Evolutionary conservation across 2,329 filamentous ascomycete genomes (phyloP).

Genomic region (Fusarium chlamydosporum): DNA sequence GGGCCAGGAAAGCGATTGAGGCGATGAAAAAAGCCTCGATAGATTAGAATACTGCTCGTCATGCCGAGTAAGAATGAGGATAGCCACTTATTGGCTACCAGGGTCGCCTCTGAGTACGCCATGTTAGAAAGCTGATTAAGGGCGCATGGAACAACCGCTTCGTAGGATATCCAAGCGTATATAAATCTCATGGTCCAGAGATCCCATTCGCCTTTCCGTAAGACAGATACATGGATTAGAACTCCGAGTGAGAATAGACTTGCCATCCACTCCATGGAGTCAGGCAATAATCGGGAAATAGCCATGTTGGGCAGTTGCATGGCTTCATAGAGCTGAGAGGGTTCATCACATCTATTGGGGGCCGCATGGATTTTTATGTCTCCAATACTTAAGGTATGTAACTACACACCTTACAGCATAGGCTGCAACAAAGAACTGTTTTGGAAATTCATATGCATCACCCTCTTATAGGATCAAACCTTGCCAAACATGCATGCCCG

Average conservation of each 20-base stretch:
- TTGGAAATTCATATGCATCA: background rate
- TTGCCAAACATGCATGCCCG: background rate
- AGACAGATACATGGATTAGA: background rate
- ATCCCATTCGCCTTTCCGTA: constrained; percentile 37
- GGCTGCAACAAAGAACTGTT: background rate
- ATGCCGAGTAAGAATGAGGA: background rate
- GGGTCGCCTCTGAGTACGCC: background rate
- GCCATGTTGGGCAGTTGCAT: background rate
- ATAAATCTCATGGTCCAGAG: constrained; percentile 4
- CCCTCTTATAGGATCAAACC: background rate
- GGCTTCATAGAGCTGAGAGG: background rate
- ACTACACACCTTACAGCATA: background rate
- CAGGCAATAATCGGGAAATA: background rate
- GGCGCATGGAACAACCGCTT: background rate
- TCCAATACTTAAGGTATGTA: fast-evolving
- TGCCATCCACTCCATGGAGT: background rate
- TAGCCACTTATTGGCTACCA: background rate
- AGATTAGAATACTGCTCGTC: constrained; percentile 16
- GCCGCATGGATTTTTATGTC: background rate
- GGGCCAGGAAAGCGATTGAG: constrained; percentile 33
- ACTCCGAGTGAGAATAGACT: background rate
- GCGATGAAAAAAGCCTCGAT: constrained; percentile 33
- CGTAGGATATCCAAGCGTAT: background rate
- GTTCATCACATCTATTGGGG: background rate
- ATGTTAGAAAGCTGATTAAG: background rate